These are phyloP conservation scores for Microcyclosporella mali DNA, from an alignment of 2,329 filamentous ascomycete species.

Conservation along the genomic window DNA sequence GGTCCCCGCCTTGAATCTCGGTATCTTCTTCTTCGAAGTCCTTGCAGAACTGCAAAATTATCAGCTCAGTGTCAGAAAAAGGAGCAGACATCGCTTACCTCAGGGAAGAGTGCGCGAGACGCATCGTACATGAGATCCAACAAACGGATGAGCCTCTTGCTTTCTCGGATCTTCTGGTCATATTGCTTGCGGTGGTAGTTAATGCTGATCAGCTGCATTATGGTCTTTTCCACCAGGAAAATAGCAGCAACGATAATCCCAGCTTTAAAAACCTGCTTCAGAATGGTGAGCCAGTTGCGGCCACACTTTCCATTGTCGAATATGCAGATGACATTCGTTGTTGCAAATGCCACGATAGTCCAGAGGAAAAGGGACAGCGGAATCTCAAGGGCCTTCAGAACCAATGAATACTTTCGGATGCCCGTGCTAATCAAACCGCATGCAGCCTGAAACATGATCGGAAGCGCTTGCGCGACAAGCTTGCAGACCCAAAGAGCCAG, in stretches of 20 bases:
- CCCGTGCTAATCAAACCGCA: slow-evolving; percentile 63
- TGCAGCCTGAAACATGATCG: slow-evolving; percentile 61
- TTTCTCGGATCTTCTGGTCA: slow-evolving; percentile 65
- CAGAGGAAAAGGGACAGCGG: slow-evolving; percentile 64
- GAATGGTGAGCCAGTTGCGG: slow-evolving; percentile 39
- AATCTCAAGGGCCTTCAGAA: slow-evolving; percentile 59
- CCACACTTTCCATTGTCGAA: slow-evolving; percentile 8
- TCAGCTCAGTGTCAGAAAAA: no score
- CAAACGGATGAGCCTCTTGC: slow-evolving; percentile 68
- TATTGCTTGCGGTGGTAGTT: slow-evolving; percentile 70
- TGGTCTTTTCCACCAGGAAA: slow-evolving; percentile 60
- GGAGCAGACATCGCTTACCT: slow-evolving; percentile 31
- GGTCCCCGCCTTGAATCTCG: slow-evolving; percentile 71
- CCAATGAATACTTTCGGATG: slow-evolving; percentile 63
- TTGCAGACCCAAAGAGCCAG: slow-evolving; percentile 62
- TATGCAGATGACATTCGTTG: slow-evolving; percentile 44
- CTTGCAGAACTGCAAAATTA: slow-evolving; percentile 52
- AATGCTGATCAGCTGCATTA: slow-evolving; percentile 66
- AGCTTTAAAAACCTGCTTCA: slow-evolving; percentile 55
- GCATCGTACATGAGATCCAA: slow-evolving; percentile 74
- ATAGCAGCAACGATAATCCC: slow-evolving; percentile 58
- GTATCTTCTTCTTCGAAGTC: slow-evolving; percentile 79
- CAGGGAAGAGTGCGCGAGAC: slow-evolving; percentile 71
- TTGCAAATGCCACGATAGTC: slow-evolving; percentile 57
- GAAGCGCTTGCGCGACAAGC: slow-evolving; percentile 55